Evolutionary conservation across 2,329 filamentous ascomycete species (phyloP), one percentile per base, ranked within the genome.

Genomic region (Volutella citrinella): DNA sequence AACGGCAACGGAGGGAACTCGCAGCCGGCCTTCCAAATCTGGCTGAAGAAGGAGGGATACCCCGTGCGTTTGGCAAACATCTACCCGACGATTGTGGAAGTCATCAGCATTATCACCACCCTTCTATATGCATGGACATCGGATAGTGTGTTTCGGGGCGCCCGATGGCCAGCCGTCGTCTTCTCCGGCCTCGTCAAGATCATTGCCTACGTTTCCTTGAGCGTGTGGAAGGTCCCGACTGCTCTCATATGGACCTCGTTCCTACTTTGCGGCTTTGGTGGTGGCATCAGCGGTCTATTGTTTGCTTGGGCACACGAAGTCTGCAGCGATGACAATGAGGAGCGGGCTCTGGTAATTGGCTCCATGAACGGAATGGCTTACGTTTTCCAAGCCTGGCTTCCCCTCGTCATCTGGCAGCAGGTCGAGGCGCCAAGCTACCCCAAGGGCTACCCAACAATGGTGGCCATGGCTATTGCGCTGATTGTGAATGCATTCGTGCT

Each of bases 301-400:
- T 72, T 70, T 39, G 68, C 70, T 0, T 74, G 70, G 70, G 68
- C 68, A 1, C 67, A 72, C 36, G 70, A 74, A 51, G 70, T 73
- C 18, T 73, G 69, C 42, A 61, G 57, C 22, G 66, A 62, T 10
- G 68, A 73, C 34, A 73, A 80, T 32, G 81, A 86, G 49, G 82
- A 86, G 59, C 65, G 80, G 9, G 80, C 82, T 0, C 61, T 87
- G 4, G 78, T 85, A 0, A 72, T 81, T 1, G 81, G 69, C 0
- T 62, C 69, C n/a, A 85, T 85, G 78, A 86, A 86, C 37, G 73
- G 82, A 51, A 73, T 86, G 62, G 80, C 80, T 0, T 84, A 85
- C 38, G 78, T 84, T 2, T 60, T 87, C 27, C 80, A 85, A 50
- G 78, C 80, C 0, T 87, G 82, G 82, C 54, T 87, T 24, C 82